Evolutionary conservation across 1,139 yeast species (phyloP).

Genomic region (Candida pseudocylindracea): DNA sequence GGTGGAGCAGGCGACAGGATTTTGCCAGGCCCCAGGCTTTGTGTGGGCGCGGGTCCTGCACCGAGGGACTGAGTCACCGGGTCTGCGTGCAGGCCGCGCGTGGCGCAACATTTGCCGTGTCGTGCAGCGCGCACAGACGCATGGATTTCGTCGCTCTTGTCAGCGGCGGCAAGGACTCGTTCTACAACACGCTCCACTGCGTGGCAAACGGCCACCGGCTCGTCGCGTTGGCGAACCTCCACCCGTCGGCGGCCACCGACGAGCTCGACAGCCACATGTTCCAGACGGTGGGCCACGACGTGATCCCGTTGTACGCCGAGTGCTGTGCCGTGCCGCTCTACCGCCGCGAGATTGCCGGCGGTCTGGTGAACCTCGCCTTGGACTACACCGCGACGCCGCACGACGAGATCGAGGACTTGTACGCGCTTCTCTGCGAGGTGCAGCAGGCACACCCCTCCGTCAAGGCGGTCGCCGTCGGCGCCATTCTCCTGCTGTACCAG

Average conservation of each 20-base stretch:
- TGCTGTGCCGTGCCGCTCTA: slow-evolving; percentile 69
- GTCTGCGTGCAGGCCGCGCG: too few relatives aligned
- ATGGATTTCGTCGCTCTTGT: slow-evolving; percentile 88
- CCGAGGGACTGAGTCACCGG: too few relatives aligned
- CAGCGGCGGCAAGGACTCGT: slow-evolving; percentile 94
- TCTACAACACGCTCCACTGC: slow-evolving; percentile 74
- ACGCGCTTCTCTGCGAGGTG: slow-evolving; percentile 22
- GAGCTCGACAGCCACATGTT: slow-evolving; percentile 94
- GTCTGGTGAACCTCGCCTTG: slow-evolving; percentile 37
- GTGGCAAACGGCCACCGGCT: slow-evolving; percentile 64
- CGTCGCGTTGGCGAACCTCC: slow-evolving; percentile 63
- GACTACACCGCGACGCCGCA: slow-evolving; percentile 43
- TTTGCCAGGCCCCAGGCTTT: not conserved
- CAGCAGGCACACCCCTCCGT: slow-evolving; percentile 40
- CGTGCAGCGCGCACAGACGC: too few relatives aligned
- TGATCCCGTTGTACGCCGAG: slow-evolving; percentile 38
- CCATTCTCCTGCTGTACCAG: slow-evolving; percentile 83
- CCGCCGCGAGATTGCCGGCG: slow-evolving; percentile 41
- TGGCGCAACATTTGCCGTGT: too few relatives aligned
- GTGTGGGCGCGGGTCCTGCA: too few relatives aligned
- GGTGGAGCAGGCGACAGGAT: not conserved
- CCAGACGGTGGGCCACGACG: slow-evolving; percentile 93
- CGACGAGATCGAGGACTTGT: slow-evolving; percentile 80
- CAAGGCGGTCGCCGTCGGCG: slow-evolving; percentile 85
- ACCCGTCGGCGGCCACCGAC: slow-evolving; percentile 25